These are phyloP conservation scores for Amylocystis lapponica DNA, from an alignment of 768 basidiomycete species.

Conservation along the genomic window DNA sequence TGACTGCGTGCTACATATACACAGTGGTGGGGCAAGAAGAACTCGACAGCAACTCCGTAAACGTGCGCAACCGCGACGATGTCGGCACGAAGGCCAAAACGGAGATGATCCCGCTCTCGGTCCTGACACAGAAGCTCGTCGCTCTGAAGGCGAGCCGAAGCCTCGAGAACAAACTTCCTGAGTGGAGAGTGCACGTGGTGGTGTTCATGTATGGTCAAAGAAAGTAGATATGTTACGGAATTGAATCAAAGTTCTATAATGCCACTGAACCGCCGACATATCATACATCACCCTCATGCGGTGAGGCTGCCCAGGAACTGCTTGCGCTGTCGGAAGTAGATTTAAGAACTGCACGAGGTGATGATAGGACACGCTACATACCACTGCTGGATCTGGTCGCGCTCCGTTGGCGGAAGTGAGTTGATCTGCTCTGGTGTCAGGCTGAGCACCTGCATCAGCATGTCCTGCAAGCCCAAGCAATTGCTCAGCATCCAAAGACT, in stretches of 20 bases:
- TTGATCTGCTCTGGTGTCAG: conserved; percentile 82
- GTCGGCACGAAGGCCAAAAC: conserved; percentile 78
- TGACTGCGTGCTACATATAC: conserved; percentile 4
- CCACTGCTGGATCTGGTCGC: conserved; percentile 72
- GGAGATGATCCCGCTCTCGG: conserved; percentile 69
- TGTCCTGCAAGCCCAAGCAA: conserved; percentile 43
- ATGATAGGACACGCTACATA: conserved; percentile 46
- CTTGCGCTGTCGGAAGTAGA: neutral
- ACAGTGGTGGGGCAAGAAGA: conserved; percentile 95
- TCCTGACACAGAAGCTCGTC: conserved; percentile 62
- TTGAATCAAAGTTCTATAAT: neutral
- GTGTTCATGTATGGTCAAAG: neutral
- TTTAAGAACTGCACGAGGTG: neutral
- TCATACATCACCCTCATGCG: neutral
- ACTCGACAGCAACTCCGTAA: conserved; percentile 79
- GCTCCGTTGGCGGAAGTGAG: conserved; percentile 70
- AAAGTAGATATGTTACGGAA: conserved; percentile 1
- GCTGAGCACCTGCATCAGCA: conserved; percentile 83
- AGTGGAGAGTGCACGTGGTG: conserved; percentile 1
- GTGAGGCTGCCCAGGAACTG: conserved; percentile 1
- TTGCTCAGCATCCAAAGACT: too few species aligned
- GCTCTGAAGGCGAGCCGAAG: conserved; percentile 58
- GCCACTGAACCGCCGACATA: neutral
- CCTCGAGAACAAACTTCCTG: conserved; percentile 44
- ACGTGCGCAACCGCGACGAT: conserved; percentile 94